Percentiles rank a stretch among this genome's conserved stretches.
Evolutionary conservation across 306 rosid genomes (phyloP).

Genomic region (Acacia crassicarpa): DNA sequence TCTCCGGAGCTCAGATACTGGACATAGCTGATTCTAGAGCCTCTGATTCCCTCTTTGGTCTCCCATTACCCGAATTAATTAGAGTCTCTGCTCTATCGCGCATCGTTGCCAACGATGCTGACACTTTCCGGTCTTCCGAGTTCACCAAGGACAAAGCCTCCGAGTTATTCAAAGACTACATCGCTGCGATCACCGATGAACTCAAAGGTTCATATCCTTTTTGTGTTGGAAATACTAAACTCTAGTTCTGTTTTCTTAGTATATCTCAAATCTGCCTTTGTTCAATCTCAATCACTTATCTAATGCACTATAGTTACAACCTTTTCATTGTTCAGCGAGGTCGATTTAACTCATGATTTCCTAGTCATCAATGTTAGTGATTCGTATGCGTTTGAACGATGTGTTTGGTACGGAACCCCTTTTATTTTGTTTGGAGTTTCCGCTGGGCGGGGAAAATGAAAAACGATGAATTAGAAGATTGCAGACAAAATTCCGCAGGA

Average conservation of each 20-base stretch:
- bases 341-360: neutral
- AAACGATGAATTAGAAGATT: neutral
- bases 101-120: conserved; percentile 32
- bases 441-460: neutral
- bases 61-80: conserved; percentile 61
- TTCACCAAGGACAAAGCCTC: conserved; percentile 52
- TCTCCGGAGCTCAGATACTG: conserved; percentile 65
- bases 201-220: conserved; percentile 57
- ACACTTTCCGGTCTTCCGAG: conserved; percentile 35
- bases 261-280: neutral
- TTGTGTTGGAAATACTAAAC: neutral
- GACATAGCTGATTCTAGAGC: conserved; percentile 62
- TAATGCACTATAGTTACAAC: neutral
- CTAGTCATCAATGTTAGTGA: neutral
- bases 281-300: neutral
- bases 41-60: conserved; percentile 61
- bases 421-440: neutral
- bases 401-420: neutral
- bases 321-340: neutral
- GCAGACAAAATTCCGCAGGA: neutral
- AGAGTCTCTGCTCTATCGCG: conserved; percentile 57
- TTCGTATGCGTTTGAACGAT: neutral
- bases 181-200: conserved; percentile 79
- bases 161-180: conserved; percentile 45
- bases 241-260: neutral